phyloP scores from a whole-genome alignment of 495 filamentous ascomycete species.

The Trichoderma parareesei region DNA sequence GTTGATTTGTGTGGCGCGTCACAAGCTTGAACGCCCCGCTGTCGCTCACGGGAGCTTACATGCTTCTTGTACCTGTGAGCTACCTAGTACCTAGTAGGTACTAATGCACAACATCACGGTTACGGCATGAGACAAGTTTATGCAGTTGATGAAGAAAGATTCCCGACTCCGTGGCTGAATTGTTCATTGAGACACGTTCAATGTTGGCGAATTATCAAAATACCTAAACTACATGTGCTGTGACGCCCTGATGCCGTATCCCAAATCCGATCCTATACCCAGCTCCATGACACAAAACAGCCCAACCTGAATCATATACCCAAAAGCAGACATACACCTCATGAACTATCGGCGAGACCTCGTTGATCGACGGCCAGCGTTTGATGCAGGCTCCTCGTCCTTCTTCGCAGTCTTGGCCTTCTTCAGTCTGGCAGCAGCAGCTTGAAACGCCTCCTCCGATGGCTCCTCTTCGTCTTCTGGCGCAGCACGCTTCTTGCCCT shows the following conservation, averaged over 20 bases:
- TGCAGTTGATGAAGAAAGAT: no score
- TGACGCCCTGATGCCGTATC: neutral
- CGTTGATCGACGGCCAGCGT: slow-evolving; percentile 3
- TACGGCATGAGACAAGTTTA: no score
- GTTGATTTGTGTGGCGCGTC: slow-evolving; percentile 1
- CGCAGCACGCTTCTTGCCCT: slow-evolving; percentile 43
- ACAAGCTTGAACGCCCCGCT: neutral
- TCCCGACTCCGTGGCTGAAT: no score
- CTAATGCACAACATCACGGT: no score
- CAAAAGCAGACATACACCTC: neutral
- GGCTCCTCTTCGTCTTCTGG: slow-evolving; percentile 51
- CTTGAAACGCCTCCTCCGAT: slow-evolving; percentile 61
- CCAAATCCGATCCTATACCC: neutral
- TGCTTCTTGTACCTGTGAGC: neutral
- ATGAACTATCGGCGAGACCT: neutral
- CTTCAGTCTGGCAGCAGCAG: slow-evolving; percentile 35
- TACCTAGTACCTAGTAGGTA: neutral
- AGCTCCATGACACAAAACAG: neutral
- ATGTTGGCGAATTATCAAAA: neutral
- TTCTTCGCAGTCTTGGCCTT: slow-evolving; percentile 25
- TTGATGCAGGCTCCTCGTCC: neutral
- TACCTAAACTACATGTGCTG: neutral
- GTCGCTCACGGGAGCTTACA: neutral
- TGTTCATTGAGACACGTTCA: no score
- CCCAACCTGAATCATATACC: neutral